Conservation (phyloP, 805 yeast species). For the Jamesozyma piceae region DNA sequence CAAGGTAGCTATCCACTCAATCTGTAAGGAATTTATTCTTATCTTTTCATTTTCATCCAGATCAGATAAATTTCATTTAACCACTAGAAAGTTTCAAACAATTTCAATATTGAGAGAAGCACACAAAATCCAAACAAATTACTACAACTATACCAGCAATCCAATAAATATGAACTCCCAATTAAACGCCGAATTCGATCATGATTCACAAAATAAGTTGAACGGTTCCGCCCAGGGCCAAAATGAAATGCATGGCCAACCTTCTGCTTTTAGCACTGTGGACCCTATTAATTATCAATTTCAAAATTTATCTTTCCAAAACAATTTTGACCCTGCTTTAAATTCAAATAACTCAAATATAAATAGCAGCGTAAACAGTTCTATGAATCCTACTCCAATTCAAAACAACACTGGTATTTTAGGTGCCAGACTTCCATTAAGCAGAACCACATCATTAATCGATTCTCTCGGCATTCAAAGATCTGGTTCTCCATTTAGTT, state of each 20-base stretch:
- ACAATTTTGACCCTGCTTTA: neutral
- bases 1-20: no score
- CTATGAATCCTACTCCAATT: neutral
- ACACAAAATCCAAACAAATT: no score
- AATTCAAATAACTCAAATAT: neutral
- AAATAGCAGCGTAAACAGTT: neutral
- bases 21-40: no score
- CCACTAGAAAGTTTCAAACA: no score
- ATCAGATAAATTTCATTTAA: no score
- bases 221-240: neutral
- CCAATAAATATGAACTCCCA: neutral
- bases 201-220: neutral
- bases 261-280: neutral
- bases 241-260: neutral
- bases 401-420: neutral
- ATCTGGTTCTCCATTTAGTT: constrained; percentile 16
- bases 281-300: constrained; percentile 11
- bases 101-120: no score
- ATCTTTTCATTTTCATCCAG: no score
- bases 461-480: constrained; percentile 23
- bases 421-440: constrained; percentile 2
- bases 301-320: constrained; percentile 1
- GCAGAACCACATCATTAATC: constrained; percentile 19
- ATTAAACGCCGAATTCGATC: neutral
- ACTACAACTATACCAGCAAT: no score